Evolutionary conservation across 208 protist species (phyloP).

Genomic region (Acanthamoeba triangularis): DNA sequence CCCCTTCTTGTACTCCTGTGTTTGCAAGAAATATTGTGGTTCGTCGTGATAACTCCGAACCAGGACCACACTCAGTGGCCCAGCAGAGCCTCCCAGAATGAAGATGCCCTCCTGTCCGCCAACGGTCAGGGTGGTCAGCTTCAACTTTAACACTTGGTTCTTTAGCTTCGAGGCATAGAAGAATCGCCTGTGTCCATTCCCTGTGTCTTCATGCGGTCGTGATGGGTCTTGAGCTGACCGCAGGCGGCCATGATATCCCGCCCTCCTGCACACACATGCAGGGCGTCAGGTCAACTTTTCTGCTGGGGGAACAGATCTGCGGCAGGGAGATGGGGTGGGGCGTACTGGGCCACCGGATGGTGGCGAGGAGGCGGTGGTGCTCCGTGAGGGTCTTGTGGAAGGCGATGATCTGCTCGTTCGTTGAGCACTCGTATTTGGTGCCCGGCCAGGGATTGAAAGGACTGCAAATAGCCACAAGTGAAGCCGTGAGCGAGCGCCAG

Average conservation of each 20-base stretch:
- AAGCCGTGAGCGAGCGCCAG: too few relatives aligned
- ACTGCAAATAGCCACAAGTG: background rate
- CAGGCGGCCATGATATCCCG: constrained; percentile 72
- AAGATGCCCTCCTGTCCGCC: too few relatives aligned
- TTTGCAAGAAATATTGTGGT: too few relatives aligned
- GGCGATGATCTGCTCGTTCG: background rate
- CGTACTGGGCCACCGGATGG: constrained; percentile 50
- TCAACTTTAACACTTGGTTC: too few relatives aligned
- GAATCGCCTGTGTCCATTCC: too few relatives aligned
- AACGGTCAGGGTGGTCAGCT: too few relatives aligned
- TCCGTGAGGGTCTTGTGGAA: constrained; percentile 51
- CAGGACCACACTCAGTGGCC: too few relatives aligned
- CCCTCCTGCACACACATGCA: background rate
- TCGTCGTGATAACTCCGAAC: too few relatives aligned
- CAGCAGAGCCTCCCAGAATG: too few relatives aligned
- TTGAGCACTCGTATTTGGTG: constrained; percentile 43
- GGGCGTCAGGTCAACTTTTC: background rate
- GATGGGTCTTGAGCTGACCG: constrained; percentile 57
- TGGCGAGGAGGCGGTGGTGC: background rate
- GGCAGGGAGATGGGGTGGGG: background rate
- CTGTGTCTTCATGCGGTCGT: background rate
- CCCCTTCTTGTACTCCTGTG: too few relatives aligned
- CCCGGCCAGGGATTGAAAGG: constrained; percentile 72
- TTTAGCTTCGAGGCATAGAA: too few relatives aligned
- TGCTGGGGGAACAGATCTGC: background rate